These are phyloP conservation scores for Aegilops umbellulata DNA, from an alignment of 176 grass and related monocot species.

Conservation along the genomic window DNA sequence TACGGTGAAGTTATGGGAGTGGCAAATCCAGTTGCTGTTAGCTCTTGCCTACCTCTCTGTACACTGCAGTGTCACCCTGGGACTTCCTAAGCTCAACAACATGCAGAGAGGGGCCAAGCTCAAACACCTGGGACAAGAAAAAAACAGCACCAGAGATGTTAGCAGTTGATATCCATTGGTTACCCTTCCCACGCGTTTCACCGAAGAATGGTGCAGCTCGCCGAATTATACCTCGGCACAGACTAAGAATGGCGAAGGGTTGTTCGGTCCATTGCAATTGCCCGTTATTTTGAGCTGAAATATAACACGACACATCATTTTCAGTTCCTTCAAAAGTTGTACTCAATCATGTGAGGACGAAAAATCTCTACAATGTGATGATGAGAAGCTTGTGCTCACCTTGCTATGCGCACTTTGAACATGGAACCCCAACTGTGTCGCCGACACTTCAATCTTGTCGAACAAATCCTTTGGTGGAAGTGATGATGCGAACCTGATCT, in stretches of 20 bases:
- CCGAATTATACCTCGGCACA: constrained; percentile 45
- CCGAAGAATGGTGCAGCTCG: background rate
- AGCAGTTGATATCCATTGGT: background rate
- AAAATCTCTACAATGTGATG: background rate
- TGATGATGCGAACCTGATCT: constrained; percentile 78
- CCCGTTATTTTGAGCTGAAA: constrained; percentile 60
- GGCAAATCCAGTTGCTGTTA: background rate
- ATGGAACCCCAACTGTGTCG: constrained; percentile 49
- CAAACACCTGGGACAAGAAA: constrained; percentile 58
- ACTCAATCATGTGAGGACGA: too few relatives aligned
- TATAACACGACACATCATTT: background rate
- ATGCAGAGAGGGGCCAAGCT: constrained; percentile 67
- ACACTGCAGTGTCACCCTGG: constrained; percentile 60
- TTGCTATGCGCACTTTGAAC: constrained; percentile 53
- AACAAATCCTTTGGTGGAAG: constrained; percentile 52
- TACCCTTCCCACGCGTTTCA: background rate
- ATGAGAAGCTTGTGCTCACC: constrained; percentile 27
- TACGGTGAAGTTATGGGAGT: background rate
- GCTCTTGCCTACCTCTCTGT: constrained; percentile 65
- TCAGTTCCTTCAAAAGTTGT: background rate
- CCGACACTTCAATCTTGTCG: constrained; percentile 51
- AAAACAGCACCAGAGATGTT: background rate
- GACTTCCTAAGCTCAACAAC: constrained; percentile 78
- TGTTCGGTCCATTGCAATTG: constrained; percentile 28
- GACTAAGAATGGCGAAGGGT: constrained; percentile 42